A percentile compares a stretch with the other conserved stretches of the same genome.
phyloP scores from a whole-genome alignment of 2,329 filamentous ascomycete species.

The Myrmaecium sp. region DNA sequence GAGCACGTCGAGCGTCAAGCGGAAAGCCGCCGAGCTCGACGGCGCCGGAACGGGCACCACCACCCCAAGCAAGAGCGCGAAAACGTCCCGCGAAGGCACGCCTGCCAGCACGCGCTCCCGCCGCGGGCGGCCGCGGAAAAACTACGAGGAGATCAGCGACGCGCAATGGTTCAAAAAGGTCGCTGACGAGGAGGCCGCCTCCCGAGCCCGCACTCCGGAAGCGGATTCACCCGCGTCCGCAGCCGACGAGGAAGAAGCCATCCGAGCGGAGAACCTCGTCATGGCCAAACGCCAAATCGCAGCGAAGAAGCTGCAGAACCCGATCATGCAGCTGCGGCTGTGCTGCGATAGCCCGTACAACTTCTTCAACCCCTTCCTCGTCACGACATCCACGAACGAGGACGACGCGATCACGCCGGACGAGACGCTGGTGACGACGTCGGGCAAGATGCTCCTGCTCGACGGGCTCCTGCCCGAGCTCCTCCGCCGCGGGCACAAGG shows the following conservation, averaged over 20 bases:
- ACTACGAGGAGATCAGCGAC: constrained; percentile 58
- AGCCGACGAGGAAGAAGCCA: constrained; percentile 43
- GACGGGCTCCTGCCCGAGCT: constrained; percentile 69
- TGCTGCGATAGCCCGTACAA: constrained; percentile 92
- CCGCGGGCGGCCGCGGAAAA: constrained; percentile 39
- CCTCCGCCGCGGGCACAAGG: constrained; percentile 63
- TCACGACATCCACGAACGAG: constrained; percentile 32
- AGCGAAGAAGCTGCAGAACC: constrained; percentile 83
- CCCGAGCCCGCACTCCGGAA: constrained; percentile 23
- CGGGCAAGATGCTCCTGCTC: constrained; percentile 89
- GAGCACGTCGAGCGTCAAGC: constrained; percentile 35
- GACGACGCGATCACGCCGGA: constrained; percentile 37
- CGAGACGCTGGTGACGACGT: constrained; percentile 67
- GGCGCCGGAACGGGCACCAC: constrained; percentile 19
- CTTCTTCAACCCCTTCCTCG: constrained; percentile 75
- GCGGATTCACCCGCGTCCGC: constrained; percentile 25
- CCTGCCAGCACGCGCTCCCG: constrained; percentile 41
- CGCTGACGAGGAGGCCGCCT: constrained; percentile 36
- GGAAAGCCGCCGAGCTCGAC: constrained; percentile 27
- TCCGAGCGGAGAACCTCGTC: constrained; percentile 51
- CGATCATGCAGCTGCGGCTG: constrained; percentile 76
- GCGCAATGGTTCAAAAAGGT: constrained; percentile 69
- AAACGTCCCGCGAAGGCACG: constrained; percentile 59
- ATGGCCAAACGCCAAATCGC: constrained; percentile 77
- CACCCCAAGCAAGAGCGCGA: constrained; percentile 52